A percentile compares a stretch with the other conserved stretches of the same genome.
Evolutionary conservation across 2,329 filamentous ascomycete species (phyloP).

Genomic region (Bipolaris gigantea): DNA sequence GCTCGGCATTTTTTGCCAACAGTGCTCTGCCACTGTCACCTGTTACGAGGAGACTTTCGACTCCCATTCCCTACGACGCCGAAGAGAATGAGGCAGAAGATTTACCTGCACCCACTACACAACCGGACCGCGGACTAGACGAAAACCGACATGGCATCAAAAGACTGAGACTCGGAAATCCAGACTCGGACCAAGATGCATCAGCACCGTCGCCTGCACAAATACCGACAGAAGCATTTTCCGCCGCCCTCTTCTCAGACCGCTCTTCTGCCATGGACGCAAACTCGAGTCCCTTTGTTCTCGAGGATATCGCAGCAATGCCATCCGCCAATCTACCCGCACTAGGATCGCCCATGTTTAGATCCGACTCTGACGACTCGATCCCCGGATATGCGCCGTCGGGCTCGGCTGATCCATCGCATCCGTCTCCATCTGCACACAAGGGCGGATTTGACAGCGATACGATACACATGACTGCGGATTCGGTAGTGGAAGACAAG

Average conservation of each 20-base stretch:
- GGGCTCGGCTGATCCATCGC: neutral
- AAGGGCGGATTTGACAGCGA: neutral
- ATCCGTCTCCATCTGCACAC: too few species aligned
- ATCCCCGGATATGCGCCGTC: slow-evolving; percentile 4
- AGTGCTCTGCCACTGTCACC: slow-evolving; percentile 35
- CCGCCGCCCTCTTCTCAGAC: neutral
- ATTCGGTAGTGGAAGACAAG: neutral
- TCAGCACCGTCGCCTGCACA: neutral
- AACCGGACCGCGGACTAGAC: neutral
- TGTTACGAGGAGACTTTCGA: slow-evolving; percentile 9
- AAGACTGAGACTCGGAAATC: slow-evolving; percentile 6
- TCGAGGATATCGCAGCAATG: neutral
- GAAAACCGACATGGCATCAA: neutral
- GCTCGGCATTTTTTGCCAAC: slow-evolving; percentile 37
- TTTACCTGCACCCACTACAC: neutral
- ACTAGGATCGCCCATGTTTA: neutral
- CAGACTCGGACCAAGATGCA: neutral
- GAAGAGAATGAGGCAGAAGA: slow-evolving; percentile 6
- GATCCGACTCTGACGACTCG: slow-evolving; percentile 2
- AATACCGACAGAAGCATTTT: neutral
- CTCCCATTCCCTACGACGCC: slow-evolving; percentile 1
- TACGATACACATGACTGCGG: neutral
- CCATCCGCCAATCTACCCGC: neutral
- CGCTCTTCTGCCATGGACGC: neutral
- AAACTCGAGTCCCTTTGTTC: neutral